Percentiles rank a stretch among this genome's conserved stretches.
Evolutionary conservation across 371 early-diverging fungal species (phyloP).

Genomic region (Syncephalastrum racemosum): DNA sequence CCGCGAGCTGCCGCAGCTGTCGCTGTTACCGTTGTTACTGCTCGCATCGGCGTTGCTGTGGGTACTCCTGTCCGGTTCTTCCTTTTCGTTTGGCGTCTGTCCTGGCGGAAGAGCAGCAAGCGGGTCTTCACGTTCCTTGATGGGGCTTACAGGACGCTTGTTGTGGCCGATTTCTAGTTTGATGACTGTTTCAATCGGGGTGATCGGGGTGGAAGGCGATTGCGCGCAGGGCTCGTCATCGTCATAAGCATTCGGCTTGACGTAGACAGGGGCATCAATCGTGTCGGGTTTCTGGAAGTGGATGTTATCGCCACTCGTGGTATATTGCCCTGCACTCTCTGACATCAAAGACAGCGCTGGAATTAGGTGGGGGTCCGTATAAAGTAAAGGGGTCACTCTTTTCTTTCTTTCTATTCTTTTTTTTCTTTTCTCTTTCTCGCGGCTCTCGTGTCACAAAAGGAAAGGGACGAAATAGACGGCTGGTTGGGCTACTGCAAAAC

Average conservation of each 20-base stretch:
- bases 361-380: too few relatives aligned
- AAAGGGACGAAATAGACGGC: too few relatives aligned
- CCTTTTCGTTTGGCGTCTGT: not conserved
- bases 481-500: too few relatives aligned
- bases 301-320: not conserved
- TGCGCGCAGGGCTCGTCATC: conserved; percentile 9
- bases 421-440: too few relatives aligned
- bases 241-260: conserved; percentile 28
- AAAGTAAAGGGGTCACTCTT: too few relatives aligned
- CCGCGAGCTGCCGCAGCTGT: conserved; percentile 1
- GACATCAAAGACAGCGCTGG: too few relatives aligned
- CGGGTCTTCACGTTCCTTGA: conserved; percentile 4
- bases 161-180: conserved; percentile 8
- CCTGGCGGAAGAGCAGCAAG: too few relatives aligned
- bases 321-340: not conserved
- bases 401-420: too few relatives aligned
- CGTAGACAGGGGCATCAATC: conserved; percentile 23
- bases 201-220: not conserved
- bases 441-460: too few relatives aligned
- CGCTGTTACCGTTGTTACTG: conserved; percentile 1
- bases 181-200: conserved; percentile 12
- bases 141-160: conserved; percentile 16
- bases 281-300: conserved; percentile 25
- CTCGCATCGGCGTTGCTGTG: conserved; percentile 9
- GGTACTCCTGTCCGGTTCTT: not conserved